Evolutionary conservation across 2,329 filamentous ascomycete genomes (phyloP).

Genomic region (Claviceps humidiphila): DNA sequence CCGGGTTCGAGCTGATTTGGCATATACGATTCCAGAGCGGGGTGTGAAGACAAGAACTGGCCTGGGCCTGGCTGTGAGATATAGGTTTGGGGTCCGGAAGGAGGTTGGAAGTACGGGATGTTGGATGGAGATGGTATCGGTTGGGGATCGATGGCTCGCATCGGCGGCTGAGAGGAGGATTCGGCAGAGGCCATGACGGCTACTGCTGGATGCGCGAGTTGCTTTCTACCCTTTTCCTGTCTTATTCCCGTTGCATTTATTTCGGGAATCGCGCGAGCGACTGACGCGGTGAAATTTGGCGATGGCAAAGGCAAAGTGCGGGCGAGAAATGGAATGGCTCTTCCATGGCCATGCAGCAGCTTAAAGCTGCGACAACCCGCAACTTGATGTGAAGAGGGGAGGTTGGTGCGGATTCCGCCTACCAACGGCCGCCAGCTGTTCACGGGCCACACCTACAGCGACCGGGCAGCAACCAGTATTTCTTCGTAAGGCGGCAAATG

Average conservation of each 20-base stretch:
- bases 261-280: background rate
- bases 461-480: too few species aligned
- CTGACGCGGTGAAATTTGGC: too few species aligned
- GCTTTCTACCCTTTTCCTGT: background rate
- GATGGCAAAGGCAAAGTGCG: too few species aligned
- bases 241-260: background rate
- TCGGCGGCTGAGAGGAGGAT: conserved; percentile 8
- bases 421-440: too few species aligned
- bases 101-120: conserved; percentile 7
- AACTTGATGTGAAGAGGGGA: too few species aligned
- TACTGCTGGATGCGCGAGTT: background rate
- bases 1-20: conserved; percentile 11
- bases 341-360: too few species aligned
- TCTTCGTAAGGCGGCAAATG: too few species aligned
- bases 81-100: background rate
- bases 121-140: conserved; percentile 13
- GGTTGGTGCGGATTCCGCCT: too few species aligned
- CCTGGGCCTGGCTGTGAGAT: background rate
- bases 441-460: too few species aligned
- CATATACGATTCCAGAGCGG: conserved; percentile 10
- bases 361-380: too few species aligned
- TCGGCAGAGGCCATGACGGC: conserved; percentile 4
- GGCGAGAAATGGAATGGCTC: too few species aligned
- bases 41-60: conserved; percentile 8
- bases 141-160: conserved; percentile 15